phyloP scores from a whole-genome alignment of 2,329 filamentous ascomycete genomes.

The Grosmannia serpens region DNA sequence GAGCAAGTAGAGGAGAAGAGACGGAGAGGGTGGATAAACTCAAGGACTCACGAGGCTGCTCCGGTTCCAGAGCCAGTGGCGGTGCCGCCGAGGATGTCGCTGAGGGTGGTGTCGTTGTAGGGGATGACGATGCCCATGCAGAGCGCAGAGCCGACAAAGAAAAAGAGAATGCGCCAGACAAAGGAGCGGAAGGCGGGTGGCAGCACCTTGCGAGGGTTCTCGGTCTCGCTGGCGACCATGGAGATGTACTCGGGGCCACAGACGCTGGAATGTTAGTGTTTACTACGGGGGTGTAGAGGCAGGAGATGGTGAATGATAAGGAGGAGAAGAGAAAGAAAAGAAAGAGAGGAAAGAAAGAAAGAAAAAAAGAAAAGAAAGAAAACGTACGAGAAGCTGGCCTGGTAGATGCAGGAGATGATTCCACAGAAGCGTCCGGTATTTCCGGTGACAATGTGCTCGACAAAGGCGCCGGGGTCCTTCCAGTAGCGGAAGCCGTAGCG shows the following conservation, averaged over 20 bases:
- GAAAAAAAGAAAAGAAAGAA: no score
- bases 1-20: not conserved
- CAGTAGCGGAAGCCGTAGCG: slow-evolving; percentile 21
- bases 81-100: slow-evolving; percentile 36
- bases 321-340: not conserved
- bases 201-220: slow-evolving; percentile 46
- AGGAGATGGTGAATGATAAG: not conserved
- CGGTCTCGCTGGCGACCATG: slow-evolving; percentile 39
- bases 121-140: slow-evolving; percentile 51
- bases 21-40: not conserved
- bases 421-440: slow-evolving; percentile 49
- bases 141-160: slow-evolving; percentile 56
- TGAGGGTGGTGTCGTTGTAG: slow-evolving; percentile 44
- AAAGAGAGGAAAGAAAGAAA: not conserved
- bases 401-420: slow-evolving; percentile 50
- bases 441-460: slow-evolving; percentile 37
- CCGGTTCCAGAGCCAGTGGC: slow-evolving; percentile 36
- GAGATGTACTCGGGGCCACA: slow-evolving; percentile 50
- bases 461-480: slow-evolving; percentile 40
- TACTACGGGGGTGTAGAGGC: not conserved
- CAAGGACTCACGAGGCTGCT: slow-evolving; percentile 33
- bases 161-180: slow-evolving; percentile 52
- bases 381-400: slow-evolving; percentile 40
- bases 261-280: slow-evolving; percentile 26
- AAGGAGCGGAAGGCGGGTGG: slow-evolving; percentile 55